Evolutionary conservation across 768 basidiomycete genomes (phyloP).

Genomic region (Hortiboletus flavorubellus): DNA sequence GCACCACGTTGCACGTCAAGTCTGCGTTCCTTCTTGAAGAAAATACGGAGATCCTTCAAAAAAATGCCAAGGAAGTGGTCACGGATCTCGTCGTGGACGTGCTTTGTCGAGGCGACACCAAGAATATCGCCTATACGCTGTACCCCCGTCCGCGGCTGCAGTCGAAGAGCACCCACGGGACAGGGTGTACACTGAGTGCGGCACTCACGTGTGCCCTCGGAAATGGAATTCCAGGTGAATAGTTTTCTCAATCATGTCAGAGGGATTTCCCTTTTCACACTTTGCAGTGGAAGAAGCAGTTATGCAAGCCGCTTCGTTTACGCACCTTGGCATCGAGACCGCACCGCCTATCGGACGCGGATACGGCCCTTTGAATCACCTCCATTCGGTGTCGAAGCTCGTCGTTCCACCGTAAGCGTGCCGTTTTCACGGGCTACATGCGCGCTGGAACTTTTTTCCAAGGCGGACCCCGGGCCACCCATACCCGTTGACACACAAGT

Average conservation of each 20-base stretch:
- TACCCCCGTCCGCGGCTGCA: conserved; percentile 61
- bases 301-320: conserved; percentile 62
- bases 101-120: conserved; percentile 39
- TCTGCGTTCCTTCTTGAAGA: conserved; percentile 47
- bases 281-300: conserved; percentile 56
- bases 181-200: conserved; percentile 88
- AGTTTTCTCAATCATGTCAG: background rate
- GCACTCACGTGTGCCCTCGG: conserved; percentile 71
- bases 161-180: conserved; percentile 81
- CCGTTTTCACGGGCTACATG: background rate
- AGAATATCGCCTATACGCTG: conserved; percentile 36
- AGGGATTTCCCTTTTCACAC: background rate
- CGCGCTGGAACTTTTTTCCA: background rate
- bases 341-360: conserved; percentile 70
- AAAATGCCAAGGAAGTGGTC: background rate
- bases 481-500: conserved; percentile 62
- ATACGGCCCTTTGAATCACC: conserved; percentile 84
- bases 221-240: conserved; percentile 40
- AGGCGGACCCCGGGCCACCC: conserved; percentile 61
- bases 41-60: conserved; percentile 62
- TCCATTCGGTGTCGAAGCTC: conserved; percentile 52
- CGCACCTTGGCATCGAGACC: conserved; percentile 67
- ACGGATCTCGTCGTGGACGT: conserved; percentile 59
- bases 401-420: conserved; percentile 54
- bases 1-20: conserved; percentile 35